Conservation (phyloP, 2,329 filamentous ascomycete species). For the Verticillium zaregamsianum region DNA sequence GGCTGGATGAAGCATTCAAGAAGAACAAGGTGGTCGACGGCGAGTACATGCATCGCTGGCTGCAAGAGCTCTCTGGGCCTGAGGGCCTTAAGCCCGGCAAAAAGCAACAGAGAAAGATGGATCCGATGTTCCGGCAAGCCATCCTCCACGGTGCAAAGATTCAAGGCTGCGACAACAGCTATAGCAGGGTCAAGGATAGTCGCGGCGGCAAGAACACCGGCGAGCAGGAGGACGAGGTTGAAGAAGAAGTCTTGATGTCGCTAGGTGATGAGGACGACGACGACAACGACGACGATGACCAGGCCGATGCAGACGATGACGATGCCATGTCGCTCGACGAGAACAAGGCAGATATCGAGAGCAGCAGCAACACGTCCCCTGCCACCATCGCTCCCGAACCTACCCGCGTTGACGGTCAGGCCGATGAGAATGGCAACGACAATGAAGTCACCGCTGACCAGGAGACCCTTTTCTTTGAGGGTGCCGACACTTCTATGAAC, state of each 20-base stretch:
- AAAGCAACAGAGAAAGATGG: slow-evolving; percentile 2
- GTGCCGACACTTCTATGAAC: no score
- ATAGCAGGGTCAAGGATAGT: not conserved
- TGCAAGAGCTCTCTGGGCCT: not conserved
- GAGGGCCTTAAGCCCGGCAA: not conserved
- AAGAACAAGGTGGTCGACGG: not conserved
- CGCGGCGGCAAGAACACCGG: not conserved
- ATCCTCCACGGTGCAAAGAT: slow-evolving; percentile 20
- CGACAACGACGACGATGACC: no score
- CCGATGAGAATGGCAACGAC: no score
- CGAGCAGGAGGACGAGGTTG: not conserved
- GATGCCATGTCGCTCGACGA: no score
- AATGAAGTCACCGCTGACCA: no score
- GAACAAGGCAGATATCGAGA: no score
- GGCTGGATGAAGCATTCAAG: slow-evolving; percentile 14
- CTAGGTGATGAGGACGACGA: no score
- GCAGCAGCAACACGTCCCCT: no score
- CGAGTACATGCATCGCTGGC: not conserved
- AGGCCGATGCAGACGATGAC: no score
- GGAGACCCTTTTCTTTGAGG: no score
- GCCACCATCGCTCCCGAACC: no score
- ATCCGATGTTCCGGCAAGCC: slow-evolving; percentile 21
- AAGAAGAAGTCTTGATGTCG: not conserved
- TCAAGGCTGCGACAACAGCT: not conserved
- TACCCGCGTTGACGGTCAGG: no score